Evolutionary conservation across 176 grass and related monocot species (phyloP), one percentile per base, ranked within the genome.

Genomic region (Ampelocalamus luodianensis): DNA sequence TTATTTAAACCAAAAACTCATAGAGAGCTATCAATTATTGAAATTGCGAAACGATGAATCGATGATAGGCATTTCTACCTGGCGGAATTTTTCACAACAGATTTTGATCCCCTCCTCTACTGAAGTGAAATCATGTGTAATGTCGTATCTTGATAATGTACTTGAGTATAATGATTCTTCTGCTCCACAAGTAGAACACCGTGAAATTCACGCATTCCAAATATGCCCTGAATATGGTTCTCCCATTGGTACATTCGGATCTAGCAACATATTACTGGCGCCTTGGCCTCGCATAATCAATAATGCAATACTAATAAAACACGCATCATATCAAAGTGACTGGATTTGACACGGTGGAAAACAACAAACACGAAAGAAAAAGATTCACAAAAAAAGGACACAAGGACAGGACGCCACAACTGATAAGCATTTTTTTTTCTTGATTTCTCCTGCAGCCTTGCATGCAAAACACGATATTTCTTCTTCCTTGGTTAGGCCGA

Each of bases 401-500:
- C 13, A 15, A 64, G 61, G 61, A 32, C 55, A 23, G 9, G 3
- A 59, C 9, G 56, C 22, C 22, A 24, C 56, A 23, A 4, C 24
- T 11, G 10, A 11, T 26, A 64, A 32, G 3, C 61, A 15, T 16
- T 64, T 32, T 13, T 61, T 13, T 61, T 4, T 4, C 26, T 29
- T 27, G 15, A 15, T 6, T 14, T 54, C 29, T 71, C 10, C 0
- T 9, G 0, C 29, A n/a, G 13, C 5, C 14, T 85, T 77, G 64
- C 55, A 40, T 90, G 1, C 8, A 62, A 76, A 85, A 29, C 24
- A 85, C 65, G 48, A 15, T 2, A 0, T 40, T 61, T 11, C 15
- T 74, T 11, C 15, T 66, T 5, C 0, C 5, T 16, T 15, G 32
- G 23, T 82, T 86, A 76, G 78, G 88, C 71, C 53, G 45, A 36